Base-by-base conservation (phyloP, 2,329 filamentous ascomycete species). In the Didymella keratinophila region DNA sequence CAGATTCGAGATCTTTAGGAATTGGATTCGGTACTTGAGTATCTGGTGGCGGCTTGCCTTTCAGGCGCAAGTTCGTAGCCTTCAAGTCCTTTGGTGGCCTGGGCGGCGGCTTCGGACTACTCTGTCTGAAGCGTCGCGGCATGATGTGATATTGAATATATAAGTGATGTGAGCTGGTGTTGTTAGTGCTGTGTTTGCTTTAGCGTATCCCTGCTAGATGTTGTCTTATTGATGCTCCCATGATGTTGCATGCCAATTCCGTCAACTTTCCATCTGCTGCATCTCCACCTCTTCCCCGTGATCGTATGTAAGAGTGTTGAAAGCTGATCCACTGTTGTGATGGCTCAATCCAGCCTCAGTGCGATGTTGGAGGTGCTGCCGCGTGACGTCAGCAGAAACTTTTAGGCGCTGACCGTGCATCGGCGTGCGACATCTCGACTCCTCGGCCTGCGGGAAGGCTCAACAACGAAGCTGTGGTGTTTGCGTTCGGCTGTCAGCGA, bases 351-450 rank as follows among this genome's bases (percentile, higher is more conserved):
- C 46, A 54, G 46, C 32, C 45, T 28, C 16, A 44, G 8, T 8
- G 27, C 32, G 41, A 44, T 41, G 20, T 46, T 25, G 46, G 37
- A 52, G 52, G 52, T 55, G 47, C 51, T 52, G 42, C 36, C 21
- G 52, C 56, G 52, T 60, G 56, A 60, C 56, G 56, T 60, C 56
- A 60, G 52, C 56, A 60, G 47, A 60, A 55, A 54, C 45, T 58
- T 58, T 58, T 54, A 52, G 21, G 34, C 34, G 51, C 30, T 18
- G 50, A 51, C 56, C 56, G 56, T 58, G 56, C 56, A 54, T 58
- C 20, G 11, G 39, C 41, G 39, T 52, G 30, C 56, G 39, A 41
- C 30, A 18, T 51, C 14, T 54, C 41, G 39, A 48, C 36, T 53
- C 52, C 21, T 11, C 21, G 9, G 44, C 44, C 36, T 36, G 28